Base-by-base conservation (phyloP, 2,329 filamentous ascomycete species). In the Paracamarosporium sp. region DNA sequence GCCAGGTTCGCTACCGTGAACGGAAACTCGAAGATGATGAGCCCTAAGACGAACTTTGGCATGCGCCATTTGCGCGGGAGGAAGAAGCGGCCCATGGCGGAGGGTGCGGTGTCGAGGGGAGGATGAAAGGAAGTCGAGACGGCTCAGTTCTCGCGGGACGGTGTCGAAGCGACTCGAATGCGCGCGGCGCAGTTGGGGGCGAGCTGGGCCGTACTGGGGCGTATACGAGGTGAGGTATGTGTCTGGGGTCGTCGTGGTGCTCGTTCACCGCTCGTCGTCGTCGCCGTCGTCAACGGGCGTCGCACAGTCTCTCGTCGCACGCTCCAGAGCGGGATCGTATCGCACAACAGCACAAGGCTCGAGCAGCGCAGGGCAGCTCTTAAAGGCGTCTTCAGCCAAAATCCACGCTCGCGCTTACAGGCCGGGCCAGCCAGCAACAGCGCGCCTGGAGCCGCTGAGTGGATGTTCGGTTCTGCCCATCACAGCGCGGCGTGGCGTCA, bases 11-110 rank as follows among this genome's bases (percentile, higher is more conserved):
- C 83, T 55, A 94, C 81, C 24, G 88, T 85, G 61, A 88, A 83
- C 35, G 79, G 76, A 51, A 93, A 82, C 78, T 94, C 91, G 50
- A 87, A 70, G 48, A 85, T 69, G 80, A 93, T 85, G 62, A 91
- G 80, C 47, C 73, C 81, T 61, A 82, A 78, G 64, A 87, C 76
- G 60, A 82, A 60, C 62, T 80, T 81, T 40, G 82, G 81, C 27
- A 82, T 76, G 54, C 82, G 81, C 80, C 86, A 87, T 69, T 80
- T 76, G 66, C 80, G 81, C 20, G 85, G 82, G 53, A 87, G 47
- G 77, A 86, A 61, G 84, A 88, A 65, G 50, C 65, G 53, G 27
- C 48, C 64, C 70, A 73, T 73, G 40, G 43, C 60, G 64, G 35
- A 5, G n/a, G n/a, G 12, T 17, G 28, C 35, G 17, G 47, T n/a